Evolutionary conservation across 2,329 filamentous ascomycete species (phyloP), one percentile per base, ranked within the genome.

Genomic region (Beauveria sp.): DNA sequence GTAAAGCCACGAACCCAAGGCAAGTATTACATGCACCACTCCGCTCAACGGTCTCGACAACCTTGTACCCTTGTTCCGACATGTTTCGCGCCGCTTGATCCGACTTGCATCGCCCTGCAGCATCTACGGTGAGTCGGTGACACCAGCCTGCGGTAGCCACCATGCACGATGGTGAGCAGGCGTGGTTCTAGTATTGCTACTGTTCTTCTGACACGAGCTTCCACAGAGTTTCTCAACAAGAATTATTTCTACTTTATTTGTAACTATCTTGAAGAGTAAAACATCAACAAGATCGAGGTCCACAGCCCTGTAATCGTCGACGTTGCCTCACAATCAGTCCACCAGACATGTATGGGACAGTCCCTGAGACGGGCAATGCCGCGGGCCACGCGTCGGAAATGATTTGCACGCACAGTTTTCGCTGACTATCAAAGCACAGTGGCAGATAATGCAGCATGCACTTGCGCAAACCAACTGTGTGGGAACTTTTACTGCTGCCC

Each of bases 31-130:
- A 51, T 34, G 46, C 18, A 18, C 16, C 24, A 40, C 34, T 26
- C 20, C 14, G 40, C 38, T 31, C 16, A 49, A 49, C 45, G 45
- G 28, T 18, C 31, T 38, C 7, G 22, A 22, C 8, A 22, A 20
- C 18, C 42, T 22, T 8, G 8, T 26, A 46, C 16, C 53, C 53
- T 46, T 46, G 53, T 40, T 50, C 31, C 45, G 34, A 31, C 26
- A 14, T 45, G 48, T 43, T 26, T 51, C 20, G 18, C 45, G 57
- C 57, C 57, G 48, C 57, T 46, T 46, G 48, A 60, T 45, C 57
- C 57, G 57, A 60, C 48, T 40, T 46, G 57, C 57, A 60, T 52
- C 38, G 24, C 24, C 56, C 43, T 43, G 38, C 45, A 50, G 48
- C 22, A 51, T 26, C 24, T n/a, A 45, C 56, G 16, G 18, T 50